Base-by-base conservation (phyloP, 1,284 basidiomycete genomes). In the Vanrija humicola region DNA sequence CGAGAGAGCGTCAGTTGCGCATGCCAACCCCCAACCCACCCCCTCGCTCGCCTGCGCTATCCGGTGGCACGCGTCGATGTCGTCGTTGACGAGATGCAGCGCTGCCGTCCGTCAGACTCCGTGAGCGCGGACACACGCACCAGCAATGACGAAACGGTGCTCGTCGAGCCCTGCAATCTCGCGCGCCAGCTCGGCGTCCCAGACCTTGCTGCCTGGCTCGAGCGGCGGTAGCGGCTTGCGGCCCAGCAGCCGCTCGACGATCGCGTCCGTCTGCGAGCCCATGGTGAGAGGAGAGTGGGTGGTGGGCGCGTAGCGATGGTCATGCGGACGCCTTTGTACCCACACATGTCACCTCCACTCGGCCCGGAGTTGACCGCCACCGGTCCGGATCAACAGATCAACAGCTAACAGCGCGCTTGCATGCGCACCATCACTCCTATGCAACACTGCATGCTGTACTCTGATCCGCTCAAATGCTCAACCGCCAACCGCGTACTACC, bases 41-140 rank as follows among this genome's bases (percentile, higher is more conserved):
- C 73, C 73, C 46, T 74, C 71, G 52, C 64, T 58, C 21, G 61
- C 64, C 53, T 73, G 70, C 1, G 70, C 69, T 19, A 75, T 74
- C 29, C 66, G 47, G 59, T 77, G 75, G 44, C 66, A 67, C 18
- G 63, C 58, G 23, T 72, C 55, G 23, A 74, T 70, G 64, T 77
- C 75, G 54, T 77, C 75, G 52, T 75, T 77, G 18, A 70, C 73
- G 0, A 77, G 66, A 56, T 77, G 74, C 3, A 77, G 58, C 2
- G 70, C 73, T 69, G 56, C 16, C 16, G 23, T 46, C n/a, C 50
- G 19, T 7, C 5, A 15, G 9, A 15, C 34, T 18, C 14, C 2
- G 23, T 7, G 18, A 28, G 6, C 28, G 7, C 28, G 28, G 28
- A 28, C 7, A 28, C 14, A 38, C 71, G 52, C 51, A 73, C 70